Evolutionary conservation across 441 rosid genomes (phyloP), one percentile per base, ranked within the genome.

Genomic region (Sinapis alba): DNA sequence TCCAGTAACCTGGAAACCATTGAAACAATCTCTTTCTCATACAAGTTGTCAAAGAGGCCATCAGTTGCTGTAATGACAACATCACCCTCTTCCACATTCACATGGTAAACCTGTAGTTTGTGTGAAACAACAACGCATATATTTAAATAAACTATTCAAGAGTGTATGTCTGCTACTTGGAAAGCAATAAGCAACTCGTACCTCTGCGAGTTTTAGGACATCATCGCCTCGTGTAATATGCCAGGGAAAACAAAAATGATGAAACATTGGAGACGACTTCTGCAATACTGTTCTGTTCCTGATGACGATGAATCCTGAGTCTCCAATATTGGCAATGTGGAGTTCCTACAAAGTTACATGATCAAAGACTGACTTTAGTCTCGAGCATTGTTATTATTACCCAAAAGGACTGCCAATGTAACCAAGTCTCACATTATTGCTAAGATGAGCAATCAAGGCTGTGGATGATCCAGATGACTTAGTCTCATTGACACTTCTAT

Each of bases 41-140:
- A 91, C 6, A 94, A 79, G 72, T 91, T 94, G 80, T 94, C 85
- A 72, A 89, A 91, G 64, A 94, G 92, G 56, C 96, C 97, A 86
- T 91, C 87, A 9, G 87, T 88, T 30, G 90, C 97, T 18, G 78
- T 74, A 65, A 94, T 30, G 43, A 88, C 62, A 60, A 87, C 78
- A 69, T 94, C 97, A n/a, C 78, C 90, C 65, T 88, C 94, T 26
- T 84, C 82, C 78, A 93, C 27, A 62, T 77, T 81, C 60, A 84
- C 72, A 72, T 76, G 73, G 84, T 86, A 90, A 20, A 43, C 83
- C 96, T 93, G 86, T 45, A 71, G n/a, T 28, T 60, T 26, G 47
- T 18, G 63, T 43, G 30, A 71, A 59, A 34, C 54, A 72, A 34
- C 15, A 30, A 20, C 20, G 63, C 13, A 13, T 6, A 65, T 54